Conservation (phyloP, 2,329 filamentous ascomycete species). For the Akanthomyces lecanii region DNA sequence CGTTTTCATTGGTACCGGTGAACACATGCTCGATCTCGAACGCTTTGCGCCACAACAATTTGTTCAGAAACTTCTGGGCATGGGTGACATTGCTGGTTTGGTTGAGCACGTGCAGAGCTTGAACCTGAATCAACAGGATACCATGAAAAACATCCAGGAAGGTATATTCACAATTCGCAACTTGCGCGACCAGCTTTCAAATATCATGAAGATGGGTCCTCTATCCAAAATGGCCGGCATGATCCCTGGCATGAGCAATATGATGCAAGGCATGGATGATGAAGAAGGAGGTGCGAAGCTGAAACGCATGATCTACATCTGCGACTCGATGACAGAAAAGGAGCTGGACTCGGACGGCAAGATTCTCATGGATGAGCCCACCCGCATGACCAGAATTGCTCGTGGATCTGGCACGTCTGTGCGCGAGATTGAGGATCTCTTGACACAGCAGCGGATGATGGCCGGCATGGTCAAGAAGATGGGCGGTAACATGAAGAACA, state of each 20-base stretch:
- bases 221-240: conserved; percentile 97
- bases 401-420: conserved; percentile 87
- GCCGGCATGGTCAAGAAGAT: conserved; percentile 98
- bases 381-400: conserved; percentile 87
- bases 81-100: conserved; percentile 93
- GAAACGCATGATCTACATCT: conserved; percentile 98
- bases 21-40: conserved; percentile 94
- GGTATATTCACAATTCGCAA: conserved; percentile 95
- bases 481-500: conserved; percentile 95
- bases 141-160: conserved; percentile 97
- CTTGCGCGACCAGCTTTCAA: conserved; percentile 88
- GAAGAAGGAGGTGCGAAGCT: conserved; percentile 92
- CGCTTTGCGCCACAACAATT: conserved; percentile 90
- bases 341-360: conserved; percentile 95
- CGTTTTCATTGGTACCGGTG: conserved; percentile 95
- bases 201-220: conserved; percentile 99
- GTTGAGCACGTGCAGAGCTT: conserved; percentile 96
- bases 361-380: conserved; percentile 86
- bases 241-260: conserved; percentile 90
- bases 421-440: conserved; percentile 86
- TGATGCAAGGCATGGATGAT: conserved; percentile 96
- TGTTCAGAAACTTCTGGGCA: conserved; percentile 87
- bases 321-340: conserved; percentile 95
- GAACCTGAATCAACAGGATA: conserved; percentile 96
- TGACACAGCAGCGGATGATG: conserved; percentile 99